Percentiles rank a stretch among this genome's conserved stretches.
Conservation (phyloP, 441 rosid genomes). For the Populus trichocarpa region DNA sequence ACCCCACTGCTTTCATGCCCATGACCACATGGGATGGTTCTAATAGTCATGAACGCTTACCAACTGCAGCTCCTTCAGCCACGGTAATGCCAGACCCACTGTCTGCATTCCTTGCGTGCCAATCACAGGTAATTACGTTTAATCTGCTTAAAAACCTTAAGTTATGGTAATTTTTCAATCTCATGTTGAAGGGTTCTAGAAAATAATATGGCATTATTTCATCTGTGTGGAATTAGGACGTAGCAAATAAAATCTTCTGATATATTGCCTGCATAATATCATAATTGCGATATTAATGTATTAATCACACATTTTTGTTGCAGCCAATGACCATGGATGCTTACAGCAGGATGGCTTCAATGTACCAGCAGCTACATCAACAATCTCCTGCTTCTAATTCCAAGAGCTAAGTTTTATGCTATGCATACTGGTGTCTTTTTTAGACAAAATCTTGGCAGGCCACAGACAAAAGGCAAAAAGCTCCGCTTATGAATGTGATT, state of each 20-base stretch:
- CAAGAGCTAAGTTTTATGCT: conserved; percentile 30
- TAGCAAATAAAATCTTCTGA: too few species aligned
- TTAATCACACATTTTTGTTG: not conserved
- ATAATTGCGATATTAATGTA: not conserved
- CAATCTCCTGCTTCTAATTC: conserved; percentile 51
- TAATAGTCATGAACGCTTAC: conserved; percentile 27
- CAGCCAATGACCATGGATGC: conserved; percentile 82
- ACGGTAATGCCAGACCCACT: conserved; percentile 37
- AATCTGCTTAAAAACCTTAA: too few species aligned
- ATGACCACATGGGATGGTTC: conserved; percentile 62
- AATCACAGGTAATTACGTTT: conserved; percentile 44
- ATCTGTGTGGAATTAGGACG: not conserved
- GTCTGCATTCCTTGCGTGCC: conserved; percentile 65
- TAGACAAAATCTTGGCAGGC: not conserved
- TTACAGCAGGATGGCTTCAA: conserved; percentile 68
- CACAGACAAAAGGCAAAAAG: not conserved
- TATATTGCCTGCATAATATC: too few species aligned
- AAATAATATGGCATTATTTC: not conserved
- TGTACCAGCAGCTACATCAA: conserved; percentile 81
- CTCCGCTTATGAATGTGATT: not conserved
- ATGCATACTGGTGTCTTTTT: not conserved
- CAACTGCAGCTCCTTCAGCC: conserved; percentile 5
- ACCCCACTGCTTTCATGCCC: conserved; percentile 56
- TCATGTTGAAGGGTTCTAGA: not conserved
- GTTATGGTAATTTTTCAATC: not conserved